phyloP scores from a whole-genome alignment of 2,329 filamentous ascomycete genomes.

The Alternaria triticimaculans region DNA sequence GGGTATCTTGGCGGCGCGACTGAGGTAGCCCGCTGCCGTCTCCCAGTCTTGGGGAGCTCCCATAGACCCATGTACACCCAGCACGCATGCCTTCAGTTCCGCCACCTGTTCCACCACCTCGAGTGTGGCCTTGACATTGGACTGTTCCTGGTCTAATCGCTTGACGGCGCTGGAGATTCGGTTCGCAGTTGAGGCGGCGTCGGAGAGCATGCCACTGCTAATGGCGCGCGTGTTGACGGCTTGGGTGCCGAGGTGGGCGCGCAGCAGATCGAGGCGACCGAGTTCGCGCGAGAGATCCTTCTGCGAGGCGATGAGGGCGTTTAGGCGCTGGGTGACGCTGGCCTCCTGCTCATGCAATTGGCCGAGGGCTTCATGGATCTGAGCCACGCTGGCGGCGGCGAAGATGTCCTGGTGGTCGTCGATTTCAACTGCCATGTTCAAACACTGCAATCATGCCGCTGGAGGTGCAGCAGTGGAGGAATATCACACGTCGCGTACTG shows the following conservation, averaged over 20 bases:
- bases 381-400: constrained; percentile 75
- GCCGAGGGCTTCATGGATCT: constrained; percentile 79
- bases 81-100: constrained; percentile 94
- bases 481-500: background rate
- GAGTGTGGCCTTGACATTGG: constrained; percentile 86
- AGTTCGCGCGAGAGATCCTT: constrained; percentile 87
- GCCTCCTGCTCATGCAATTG: constrained; percentile 79
- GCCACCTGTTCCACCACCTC: constrained; percentile 94
- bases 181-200: constrained; percentile 82
- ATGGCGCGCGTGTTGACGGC: constrained; percentile 82
- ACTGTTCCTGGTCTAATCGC: constrained; percentile 87
- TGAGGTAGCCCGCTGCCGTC: constrained; percentile 87
- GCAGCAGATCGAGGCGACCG: constrained; percentile 83
- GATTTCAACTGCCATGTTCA: constrained; percentile 27
- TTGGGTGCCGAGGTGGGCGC: constrained; percentile 86
- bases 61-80: constrained; percentile 95
- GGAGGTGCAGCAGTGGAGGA: background rate
- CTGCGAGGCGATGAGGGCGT: constrained; percentile 80
- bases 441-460: constrained; percentile 11
- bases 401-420: constrained; percentile 50
- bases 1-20: constrained; percentile 81
- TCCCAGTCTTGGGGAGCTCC: constrained; percentile 99
- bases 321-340: constrained; percentile 74
- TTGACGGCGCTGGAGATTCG: constrained; percentile 87
- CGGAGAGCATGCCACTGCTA: constrained; percentile 88